phyloP scores from a whole-genome alignment of 805 yeast species.

The Candida andamanensis region DNA sequence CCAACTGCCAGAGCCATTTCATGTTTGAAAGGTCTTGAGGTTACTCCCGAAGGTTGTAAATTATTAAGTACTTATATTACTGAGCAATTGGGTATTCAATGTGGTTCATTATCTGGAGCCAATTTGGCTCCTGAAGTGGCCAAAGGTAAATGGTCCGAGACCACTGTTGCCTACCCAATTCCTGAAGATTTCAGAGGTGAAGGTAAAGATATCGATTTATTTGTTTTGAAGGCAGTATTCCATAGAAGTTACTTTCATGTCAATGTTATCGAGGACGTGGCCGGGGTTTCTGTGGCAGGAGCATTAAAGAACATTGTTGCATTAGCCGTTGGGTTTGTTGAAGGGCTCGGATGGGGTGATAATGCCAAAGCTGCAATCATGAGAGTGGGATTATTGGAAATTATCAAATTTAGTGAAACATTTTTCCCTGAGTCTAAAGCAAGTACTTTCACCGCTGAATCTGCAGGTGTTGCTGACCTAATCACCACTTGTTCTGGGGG shows the following conservation, averaged over 20 bases:
- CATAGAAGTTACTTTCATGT: constrained; percentile 45
- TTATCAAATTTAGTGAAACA: constrained; percentile 45
- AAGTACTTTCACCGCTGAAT: constrained; percentile 39
- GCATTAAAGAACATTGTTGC: constrained; percentile 45
- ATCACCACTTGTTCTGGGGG: constrained; percentile 46
- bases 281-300: constrained; percentile 44
- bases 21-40: constrained; percentile 44
- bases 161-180: constrained; percentile 38
- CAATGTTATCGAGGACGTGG: constrained; percentile 39
- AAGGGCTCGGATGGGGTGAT: constrained; percentile 47
- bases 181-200: constrained; percentile 37
- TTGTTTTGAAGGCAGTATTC: constrained; percentile 38
- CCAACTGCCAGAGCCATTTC: constrained; percentile 39
- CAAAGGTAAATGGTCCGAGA: constrained; percentile 43
- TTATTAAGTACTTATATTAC: constrained; percentile 40
- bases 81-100: constrained; percentile 38
- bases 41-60: constrained; percentile 38
- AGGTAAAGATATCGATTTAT: constrained; percentile 37
- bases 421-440: constrained; percentile 45
- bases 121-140: constrained; percentile 45
- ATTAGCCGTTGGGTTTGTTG: constrained; percentile 42
- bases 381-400: constrained; percentile 42
- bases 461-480: constrained; percentile 46
- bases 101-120: constrained; percentile 47
- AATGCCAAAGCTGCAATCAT: constrained; percentile 45